Base-by-base conservation (phyloP, 1,284 basidiomycete genomes). In the Omphalotus olearius region DNA sequence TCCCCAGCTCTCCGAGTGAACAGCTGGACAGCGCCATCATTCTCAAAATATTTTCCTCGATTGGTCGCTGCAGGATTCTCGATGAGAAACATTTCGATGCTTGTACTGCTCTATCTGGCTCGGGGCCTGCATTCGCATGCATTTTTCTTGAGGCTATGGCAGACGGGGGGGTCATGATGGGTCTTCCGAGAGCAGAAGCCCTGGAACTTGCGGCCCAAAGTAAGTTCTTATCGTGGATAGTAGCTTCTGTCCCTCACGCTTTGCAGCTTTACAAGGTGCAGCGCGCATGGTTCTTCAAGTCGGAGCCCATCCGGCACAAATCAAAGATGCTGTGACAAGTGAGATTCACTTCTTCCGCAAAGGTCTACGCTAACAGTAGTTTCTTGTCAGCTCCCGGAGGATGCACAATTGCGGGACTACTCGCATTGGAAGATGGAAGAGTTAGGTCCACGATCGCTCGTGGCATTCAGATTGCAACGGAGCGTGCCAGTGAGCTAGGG, bases 161-260 rank as follows among this genome's bases (percentile, higher is more conserved):
- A 1, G 97, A 99, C 69, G 97, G 97, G 30, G 97, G 93, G 28
- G 97, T 99, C 40, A 99, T 99, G 97, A 99, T 99, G 97, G 97
- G 97, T 25, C 74, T 99, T 43, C 97, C 97, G 2, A 78, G 97
- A 55, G 80, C 85, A 0, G 96, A 98, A 68, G 95, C 97, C 4
- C 69, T 98, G 36, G 97, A 99, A 66, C 72, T 99, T 48, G 96
- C 97, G 42, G 88, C 96, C 45, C 97, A 99, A 71, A 95, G 94
- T 96, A 68, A 64, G 85, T 70, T 47, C 45, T 39, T 39, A 2
- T 47, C 10, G 26, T 26, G 40, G 5, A 38, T 26, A n/a, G 23
- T 35, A 33, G 16, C n/a, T 35, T 20, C 1, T 6, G 37, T 37
- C 30, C n/a, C 35, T 33, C 14, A 45, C 26, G 23, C 25, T 51